phyloP scores from a whole-genome alignment of 1,284 basidiomycete genomes.

The Tremellales sp. region DNA sequence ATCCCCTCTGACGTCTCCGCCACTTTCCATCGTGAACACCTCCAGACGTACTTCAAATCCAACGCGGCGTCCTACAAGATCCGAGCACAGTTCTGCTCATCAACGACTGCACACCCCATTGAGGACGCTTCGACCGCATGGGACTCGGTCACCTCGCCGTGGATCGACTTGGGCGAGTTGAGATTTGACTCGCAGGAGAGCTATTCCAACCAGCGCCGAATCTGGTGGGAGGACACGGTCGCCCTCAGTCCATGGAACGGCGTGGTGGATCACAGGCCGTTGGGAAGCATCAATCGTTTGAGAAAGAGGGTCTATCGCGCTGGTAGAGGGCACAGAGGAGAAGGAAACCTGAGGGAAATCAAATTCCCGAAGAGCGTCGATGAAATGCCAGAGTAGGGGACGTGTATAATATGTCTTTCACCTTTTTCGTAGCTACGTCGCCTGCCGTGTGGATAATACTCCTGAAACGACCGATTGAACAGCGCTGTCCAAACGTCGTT shows the following conservation, averaged over 20 bases:
- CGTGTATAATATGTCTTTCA: no score
- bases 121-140: constrained; percentile 19
- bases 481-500: no score
- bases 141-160: constrained; percentile 16
- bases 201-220: constrained; percentile 14
- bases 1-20: constrained; percentile 13
- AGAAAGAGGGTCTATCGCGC: constrained; percentile 20
- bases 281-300: constrained; percentile 21
- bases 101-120: constrained; percentile 14
- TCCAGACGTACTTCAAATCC: constrained; percentile 9
- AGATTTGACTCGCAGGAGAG: constrained; percentile 13
- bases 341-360: constrained; percentile 15
- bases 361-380: constrained; percentile 10
- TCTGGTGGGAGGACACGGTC: constrained; percentile 22
- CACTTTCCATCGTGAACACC: constrained; percentile 18
- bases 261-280: constrained; percentile 13
- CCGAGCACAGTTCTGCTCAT: constrained; percentile 14
- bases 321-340: constrained; percentile 9
- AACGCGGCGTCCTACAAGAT: constrained; percentile 10
- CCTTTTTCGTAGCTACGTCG: no score
- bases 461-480: no score
- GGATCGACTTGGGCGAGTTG: constrained; percentile 15
- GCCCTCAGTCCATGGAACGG: constrained; percentile 20
- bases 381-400: constrained; percentile 19
- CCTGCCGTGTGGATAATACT: no score